phyloP scores from a whole-genome alignment of 306 rosid species.

The Casuarina glauca region DNA sequence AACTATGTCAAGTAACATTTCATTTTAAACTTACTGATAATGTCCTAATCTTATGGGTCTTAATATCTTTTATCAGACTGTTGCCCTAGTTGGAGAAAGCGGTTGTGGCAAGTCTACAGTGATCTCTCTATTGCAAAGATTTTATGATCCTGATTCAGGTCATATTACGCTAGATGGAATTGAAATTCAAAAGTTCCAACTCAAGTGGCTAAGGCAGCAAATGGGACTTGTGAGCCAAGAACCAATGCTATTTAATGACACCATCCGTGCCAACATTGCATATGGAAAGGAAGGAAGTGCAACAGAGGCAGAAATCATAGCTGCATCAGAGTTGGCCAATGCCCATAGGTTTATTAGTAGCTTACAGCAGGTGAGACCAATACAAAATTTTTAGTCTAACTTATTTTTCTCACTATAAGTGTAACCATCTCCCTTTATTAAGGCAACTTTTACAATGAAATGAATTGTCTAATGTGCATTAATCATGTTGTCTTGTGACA shows the following conservation, averaged over 20 bases:
- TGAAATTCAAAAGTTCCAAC: slow-evolving; percentile 48
- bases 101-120: slow-evolving; percentile 74
- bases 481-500: not conserved
- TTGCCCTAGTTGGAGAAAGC: slow-evolving; percentile 74
- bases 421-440: not conserved
- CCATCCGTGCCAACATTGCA: slow-evolving; percentile 57
- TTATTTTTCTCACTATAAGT: not conserved
- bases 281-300: slow-evolving; percentile 65
- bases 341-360: slow-evolving; percentile 68
- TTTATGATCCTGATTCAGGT: slow-evolving; percentile 68
- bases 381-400: not conserved
- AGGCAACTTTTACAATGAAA: too few relatives aligned
- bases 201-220: slow-evolving; percentile 64
- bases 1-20: slow-evolving; percentile 1
- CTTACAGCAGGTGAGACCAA: slow-evolving; percentile 49
- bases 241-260: slow-evolving; percentile 59
- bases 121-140: slow-evolving; percentile 56
- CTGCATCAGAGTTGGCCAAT: slow-evolving; percentile 64
- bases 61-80: slow-evolving; percentile 40
- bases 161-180: slow-evolving; percentile 54
- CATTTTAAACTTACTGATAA: not conserved
- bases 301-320: slow-evolving; percentile 60
- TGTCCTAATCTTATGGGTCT: not conserved
- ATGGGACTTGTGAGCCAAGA: slow-evolving; percentile 79
- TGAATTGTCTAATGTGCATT: too few relatives aligned